Conservation (phyloP, 2,329 filamentous ascomycete genomes). For the Rosellinia necatrix region DNA sequence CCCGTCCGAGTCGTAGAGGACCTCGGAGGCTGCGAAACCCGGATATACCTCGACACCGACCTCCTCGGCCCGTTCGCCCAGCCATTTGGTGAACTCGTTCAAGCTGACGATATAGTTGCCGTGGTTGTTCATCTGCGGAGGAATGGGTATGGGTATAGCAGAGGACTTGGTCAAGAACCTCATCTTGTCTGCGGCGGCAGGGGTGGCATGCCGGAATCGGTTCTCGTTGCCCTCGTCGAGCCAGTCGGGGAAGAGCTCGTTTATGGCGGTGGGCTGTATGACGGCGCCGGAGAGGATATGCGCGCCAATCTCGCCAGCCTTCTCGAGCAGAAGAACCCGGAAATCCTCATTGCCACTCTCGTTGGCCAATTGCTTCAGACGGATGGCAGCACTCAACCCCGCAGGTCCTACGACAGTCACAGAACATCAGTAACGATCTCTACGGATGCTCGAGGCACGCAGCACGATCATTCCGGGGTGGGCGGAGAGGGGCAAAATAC, state of each 20-base stretch:
- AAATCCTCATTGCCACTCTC: slow-evolving; percentile 96
- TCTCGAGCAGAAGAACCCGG: slow-evolving; percentile 88
- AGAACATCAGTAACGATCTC: slow-evolving; percentile 7
- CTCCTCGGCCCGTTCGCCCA: slow-evolving; percentile 95
- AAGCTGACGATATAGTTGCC: slow-evolving; percentile 97
- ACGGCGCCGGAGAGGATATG: slow-evolving; percentile 97
- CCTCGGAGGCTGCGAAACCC: slow-evolving; percentile 91
- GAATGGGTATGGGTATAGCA: slow-evolving; percentile 80
- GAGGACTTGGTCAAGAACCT: slow-evolving; percentile 85
- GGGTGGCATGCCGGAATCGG: slow-evolving; percentile 85
- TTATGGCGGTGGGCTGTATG: slow-evolving; percentile 83
- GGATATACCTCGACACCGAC: slow-evolving; percentile 94
- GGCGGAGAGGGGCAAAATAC: slow-evolving; percentile 51
- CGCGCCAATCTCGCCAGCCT: slow-evolving; percentile 91
- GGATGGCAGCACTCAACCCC: slow-evolving; percentile 89
- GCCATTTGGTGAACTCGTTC: slow-evolving; percentile 94
- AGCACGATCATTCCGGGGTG: slow-evolving; percentile 26
- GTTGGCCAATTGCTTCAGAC: slow-evolving; percentile 92
- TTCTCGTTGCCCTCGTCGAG: slow-evolving; percentile 84
- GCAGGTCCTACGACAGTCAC: slow-evolving; percentile 68
- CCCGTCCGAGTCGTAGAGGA: slow-evolving; percentile 84
- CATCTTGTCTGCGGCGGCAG: slow-evolving; percentile 85
- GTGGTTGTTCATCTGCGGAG: slow-evolving; percentile 97
- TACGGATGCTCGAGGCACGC: background rate
- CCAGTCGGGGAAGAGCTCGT: slow-evolving; percentile 94